phyloP scores from a whole-genome alignment of 2,329 filamentous ascomycete species.

The Alternaria brassicae region DNA sequence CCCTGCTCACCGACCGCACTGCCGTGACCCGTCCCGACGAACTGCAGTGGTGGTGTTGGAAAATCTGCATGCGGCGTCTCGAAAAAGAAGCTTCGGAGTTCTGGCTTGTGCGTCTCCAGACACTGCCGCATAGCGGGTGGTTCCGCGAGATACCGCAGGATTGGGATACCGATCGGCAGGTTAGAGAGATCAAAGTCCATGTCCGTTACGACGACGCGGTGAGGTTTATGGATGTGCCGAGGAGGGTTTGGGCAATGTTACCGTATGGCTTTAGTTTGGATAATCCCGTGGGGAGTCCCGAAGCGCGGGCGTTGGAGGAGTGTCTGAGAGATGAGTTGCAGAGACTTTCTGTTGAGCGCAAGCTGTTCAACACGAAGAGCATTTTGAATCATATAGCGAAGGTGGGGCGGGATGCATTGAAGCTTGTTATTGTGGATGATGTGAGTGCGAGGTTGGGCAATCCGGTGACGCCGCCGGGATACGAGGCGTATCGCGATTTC shows the following conservation, averaged over 20 bases:
- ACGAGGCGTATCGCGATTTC: slow-evolving; percentile 16
- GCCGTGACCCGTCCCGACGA: slow-evolving; percentile 1
- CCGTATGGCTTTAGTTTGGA: slow-evolving; percentile 13
- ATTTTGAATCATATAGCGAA: slow-evolving; percentile 13
- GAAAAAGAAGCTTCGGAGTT: slow-evolving; percentile 4
- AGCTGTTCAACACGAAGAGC: slow-evolving; percentile 2
- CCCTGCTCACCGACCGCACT: slow-evolving; percentile 1
- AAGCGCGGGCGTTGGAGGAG: slow-evolving; percentile 7
- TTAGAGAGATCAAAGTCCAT: background rate
- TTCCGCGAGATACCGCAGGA: background rate
- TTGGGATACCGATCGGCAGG: background rate
- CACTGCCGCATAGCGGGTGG: background rate
- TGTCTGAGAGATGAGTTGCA: slow-evolving; percentile 8
- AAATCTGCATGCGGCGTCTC: slow-evolving; percentile 3
- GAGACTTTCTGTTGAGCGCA: background rate
- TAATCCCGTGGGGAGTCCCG: slow-evolving; percentile 11
- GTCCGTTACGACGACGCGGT: slow-evolving; percentile 8
- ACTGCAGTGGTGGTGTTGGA: slow-evolving; percentile 14
- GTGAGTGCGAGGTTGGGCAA: slow-evolving; percentile 13
- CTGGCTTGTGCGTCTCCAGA: slow-evolving; percentile 4
- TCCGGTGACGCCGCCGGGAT: slow-evolving; percentile 18
- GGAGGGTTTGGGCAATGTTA: background rate
- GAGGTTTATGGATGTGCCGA: slow-evolving; percentile 11
- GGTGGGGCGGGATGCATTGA: slow-evolving; percentile 12
- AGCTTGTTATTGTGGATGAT: slow-evolving; percentile 3